A percentile compares a stretch with the other conserved stretches of the same genome.
These are phyloP conservation scores for Solanum sejunctum DNA, from an alignment of 257 asterid genomes.

Conservation along the genomic window DNA sequence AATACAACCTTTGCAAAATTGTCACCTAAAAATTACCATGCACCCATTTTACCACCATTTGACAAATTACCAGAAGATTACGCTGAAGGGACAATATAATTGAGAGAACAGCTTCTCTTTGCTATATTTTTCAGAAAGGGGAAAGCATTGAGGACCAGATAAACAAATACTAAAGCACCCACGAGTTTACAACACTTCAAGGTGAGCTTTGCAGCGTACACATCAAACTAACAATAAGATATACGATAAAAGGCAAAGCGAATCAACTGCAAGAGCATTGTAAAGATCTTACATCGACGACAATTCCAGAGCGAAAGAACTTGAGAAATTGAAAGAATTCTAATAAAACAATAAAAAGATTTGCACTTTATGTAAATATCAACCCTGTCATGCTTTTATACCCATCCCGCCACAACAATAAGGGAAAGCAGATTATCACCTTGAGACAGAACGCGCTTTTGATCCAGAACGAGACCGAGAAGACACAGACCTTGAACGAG, in stretches of 20 bases:
- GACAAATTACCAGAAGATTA: background rate
- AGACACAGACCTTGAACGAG: constrained; percentile 30
- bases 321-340: background rate
- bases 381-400: background rate
- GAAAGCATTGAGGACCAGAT: background rate
- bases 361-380: background rate
- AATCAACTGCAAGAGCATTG: background rate
- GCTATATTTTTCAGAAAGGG: background rate
- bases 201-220: background rate
- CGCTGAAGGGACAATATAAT: background rate
- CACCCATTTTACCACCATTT: background rate
- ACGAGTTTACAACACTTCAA: background rate
- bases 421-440: constrained; percentile 31
- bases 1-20: background rate
- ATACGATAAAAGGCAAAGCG: background rate
- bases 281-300: background rate
- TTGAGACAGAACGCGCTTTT: constrained; percentile 48
- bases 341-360: background rate
- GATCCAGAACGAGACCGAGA: constrained; percentile 41
- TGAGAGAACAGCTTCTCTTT: background rate
- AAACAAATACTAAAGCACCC: background rate
- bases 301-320: background rate
- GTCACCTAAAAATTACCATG: background rate
- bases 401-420: background rate
- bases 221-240: background rate